Base-by-base conservation (phyloP, 2,329 filamentous ascomycete species). In the Ceratocystis diversiconidia region DNA sequence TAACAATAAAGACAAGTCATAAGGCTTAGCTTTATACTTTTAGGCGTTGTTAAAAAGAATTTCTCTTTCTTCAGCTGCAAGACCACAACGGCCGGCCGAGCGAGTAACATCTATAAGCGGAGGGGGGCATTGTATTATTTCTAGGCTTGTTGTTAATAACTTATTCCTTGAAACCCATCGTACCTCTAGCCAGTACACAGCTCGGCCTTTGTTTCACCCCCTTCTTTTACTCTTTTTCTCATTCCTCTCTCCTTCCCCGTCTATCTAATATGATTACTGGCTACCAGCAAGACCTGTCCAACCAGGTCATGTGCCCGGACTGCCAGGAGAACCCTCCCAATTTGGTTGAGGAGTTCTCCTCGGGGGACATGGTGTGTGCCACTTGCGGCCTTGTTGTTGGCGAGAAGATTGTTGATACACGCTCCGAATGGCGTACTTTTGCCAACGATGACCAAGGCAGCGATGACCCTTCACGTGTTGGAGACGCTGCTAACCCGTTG, bases 341-440 rank as follows among this genome's bases (percentile, higher is more conserved):
- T 69, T 80, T 99, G 44, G 84, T 94, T 59, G 94, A 97, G 73
- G 94, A 97, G 74, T 94, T 92, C 73, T 91, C 91, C 5, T 89
- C 86, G 44, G 90, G 90, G 69, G 94, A 99, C 75, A 89, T 95
- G 74, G 90, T 99, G 65, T 99, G 94, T 74, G 88, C 83, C 67
- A 90, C 88, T 68, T 99, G 94, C 72, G 94, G 94, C 46, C 81
- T 96, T 43, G 94, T 99, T 5, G 83, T 99, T 36, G 88, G 89
- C 68, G 89, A 92, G 72, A 88, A 90, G 70, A 91, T 94, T 74
- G 92, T 99, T 73, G 95, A 99, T 74, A 95, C 90, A 68, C 88
- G 95, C 69, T 96, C 91, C 61, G 94, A 99, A 78, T 99, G 94
- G 94, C 90, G 94, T 74, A 99, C 94, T 0, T 99, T 99, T 77